Base-by-base conservation (phyloP, 2,329 filamentous ascomycete species). In the Phoma sp. region DNA sequence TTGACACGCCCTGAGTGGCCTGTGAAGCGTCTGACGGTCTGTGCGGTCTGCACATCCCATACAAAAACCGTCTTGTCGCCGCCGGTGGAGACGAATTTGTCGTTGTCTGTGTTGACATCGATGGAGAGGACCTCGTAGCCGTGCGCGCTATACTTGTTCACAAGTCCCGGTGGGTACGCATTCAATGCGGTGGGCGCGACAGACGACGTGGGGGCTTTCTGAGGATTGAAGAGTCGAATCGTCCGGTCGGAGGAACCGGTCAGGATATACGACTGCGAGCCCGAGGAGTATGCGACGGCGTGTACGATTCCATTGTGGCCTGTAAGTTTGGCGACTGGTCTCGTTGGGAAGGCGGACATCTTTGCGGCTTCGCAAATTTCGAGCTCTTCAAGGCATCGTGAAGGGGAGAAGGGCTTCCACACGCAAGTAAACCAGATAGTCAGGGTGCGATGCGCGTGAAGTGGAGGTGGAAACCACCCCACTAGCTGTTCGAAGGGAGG, bases 51-150 rank as follows among this genome's bases (percentile, higher is more conserved):
- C 0, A 98, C 95, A 75, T 99, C 95, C 95, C 95, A 98, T 5
- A 97, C 82, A 71, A 97, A 97, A 0, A 96, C 92, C 57, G 85
- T 83, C 65, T 93, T 90, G 78, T 99, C 95, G 54, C 95, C 95
- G 62, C 95, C 95, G 1, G 86, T 85, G n/a, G 88, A 93, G 9
- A 87, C 88, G 74, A 99, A 97, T 36, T 86, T 86, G 61, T 91
- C 84, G 76, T 99, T 99, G 77, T 92, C 88, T 20, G 79, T 70
- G 15, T 80, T 74, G 42, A 97, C 89, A 46, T 84, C 81, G 32
- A 99, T 82, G 62, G 91, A 90, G 56, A 97, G 87, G 7, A 99
- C 89, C 65, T 93, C 90, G 79, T 99, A 96, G 62, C 92, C 93
- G 77, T 99, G 95, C 2, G 90, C 91, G 29, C 87, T 80, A 78